Evolutionary conservation across 2,329 filamentous ascomycete species (phyloP), one percentile per base, ranked within the genome.

Genomic region (Epichloe gansuensis): DNA sequence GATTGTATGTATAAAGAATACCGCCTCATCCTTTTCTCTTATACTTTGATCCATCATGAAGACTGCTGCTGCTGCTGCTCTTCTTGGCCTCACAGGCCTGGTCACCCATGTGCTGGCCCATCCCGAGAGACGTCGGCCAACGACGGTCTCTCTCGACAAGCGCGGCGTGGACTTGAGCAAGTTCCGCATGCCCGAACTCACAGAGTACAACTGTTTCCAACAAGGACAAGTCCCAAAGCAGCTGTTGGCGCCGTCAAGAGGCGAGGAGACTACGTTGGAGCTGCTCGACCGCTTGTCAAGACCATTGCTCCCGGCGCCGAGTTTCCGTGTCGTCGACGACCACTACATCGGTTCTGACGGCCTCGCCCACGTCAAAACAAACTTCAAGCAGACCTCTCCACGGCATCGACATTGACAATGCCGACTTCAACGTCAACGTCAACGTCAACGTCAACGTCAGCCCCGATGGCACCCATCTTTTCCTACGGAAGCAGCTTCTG

Each of bases 401-500:
- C 51, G 78, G 74, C 1, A 61, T 81, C 25, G 78, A 81, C 54
- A 73, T 82, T 54, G 78, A 81, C 57, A 81, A 81, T 57, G 76
- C 74, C 1, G 75, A 79, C 59, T 78, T 80, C 58, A 80, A 80
- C 49, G 75, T 81, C 47, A 81, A 81, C 55, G 75, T 80, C 57
- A 80, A 80, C 49, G 75, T 81, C 47, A 80, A 80, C 49, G 75
- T 81, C 47, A 81, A 81, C 55, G 75, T 80, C 57, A 66, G 75
- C 25, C 60, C 66, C 17, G 71, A 81, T 54, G 78, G 79, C 27
- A 69, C 65, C 65, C 9, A 66, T 82, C 49, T 78, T 82, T 64
- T 81, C 77, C 2, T 78, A 74, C 54, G 77, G 78, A 40, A 77
- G 76, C 65, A 67, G 63, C 54, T 70, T 70, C 56, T 68, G 66